A percentile compares a stretch with the other conserved stretches of the same genome.
phyloP scores from a whole-genome alignment of 345 rosid species.

The Nephelium lappaceum region DNA sequence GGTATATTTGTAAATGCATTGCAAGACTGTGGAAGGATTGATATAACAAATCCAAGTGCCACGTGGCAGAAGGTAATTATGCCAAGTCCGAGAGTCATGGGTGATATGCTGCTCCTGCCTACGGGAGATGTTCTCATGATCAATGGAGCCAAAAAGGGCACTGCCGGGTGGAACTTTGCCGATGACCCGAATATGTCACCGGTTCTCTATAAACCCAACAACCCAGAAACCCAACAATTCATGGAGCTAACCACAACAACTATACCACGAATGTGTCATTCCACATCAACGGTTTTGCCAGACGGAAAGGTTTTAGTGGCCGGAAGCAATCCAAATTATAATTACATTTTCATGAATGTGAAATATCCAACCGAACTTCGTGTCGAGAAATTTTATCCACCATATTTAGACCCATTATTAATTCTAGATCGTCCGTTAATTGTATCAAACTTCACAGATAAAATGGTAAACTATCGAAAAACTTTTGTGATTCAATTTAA shows the following conservation, averaged over 20 bases:
- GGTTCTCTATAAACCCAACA: constrained; percentile 23
- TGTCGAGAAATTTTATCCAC: constrained; percentile 51
- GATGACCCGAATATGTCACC: constrained; percentile 34
- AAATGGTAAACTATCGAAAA: neutral
- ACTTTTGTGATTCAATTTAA: constrained; percentile 19
- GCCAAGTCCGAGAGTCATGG: constrained; percentile 47
- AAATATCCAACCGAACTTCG: constrained; percentile 43
- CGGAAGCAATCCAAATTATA: constrained; percentile 48
- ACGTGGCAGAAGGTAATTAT: constrained; percentile 37
- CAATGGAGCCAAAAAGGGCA: constrained; percentile 40
- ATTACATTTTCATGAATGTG: constrained; percentile 32
- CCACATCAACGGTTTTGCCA: constrained; percentile 39
- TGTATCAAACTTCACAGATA: neutral
- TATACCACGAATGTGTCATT: constrained; percentile 48
- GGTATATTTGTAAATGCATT: constrained; percentile 33
- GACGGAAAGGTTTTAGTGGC: constrained; percentile 48
- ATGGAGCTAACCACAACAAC: constrained; percentile 22
- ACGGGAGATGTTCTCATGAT: constrained; percentile 36
- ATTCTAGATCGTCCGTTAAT: constrained; percentile 17
- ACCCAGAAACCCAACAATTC: constrained; percentile 24
- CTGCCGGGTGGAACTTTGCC: constrained; percentile 45
- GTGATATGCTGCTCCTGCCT: constrained; percentile 38
- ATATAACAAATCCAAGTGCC: constrained; percentile 30
- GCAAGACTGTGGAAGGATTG: constrained; percentile 36
- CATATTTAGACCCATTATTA: constrained; percentile 33